Evolutionary conservation across 2,329 filamentous ascomycete genomes (phyloP), one percentile per base, ranked within the genome.

Genomic region (Stemphylium beticola): DNA sequence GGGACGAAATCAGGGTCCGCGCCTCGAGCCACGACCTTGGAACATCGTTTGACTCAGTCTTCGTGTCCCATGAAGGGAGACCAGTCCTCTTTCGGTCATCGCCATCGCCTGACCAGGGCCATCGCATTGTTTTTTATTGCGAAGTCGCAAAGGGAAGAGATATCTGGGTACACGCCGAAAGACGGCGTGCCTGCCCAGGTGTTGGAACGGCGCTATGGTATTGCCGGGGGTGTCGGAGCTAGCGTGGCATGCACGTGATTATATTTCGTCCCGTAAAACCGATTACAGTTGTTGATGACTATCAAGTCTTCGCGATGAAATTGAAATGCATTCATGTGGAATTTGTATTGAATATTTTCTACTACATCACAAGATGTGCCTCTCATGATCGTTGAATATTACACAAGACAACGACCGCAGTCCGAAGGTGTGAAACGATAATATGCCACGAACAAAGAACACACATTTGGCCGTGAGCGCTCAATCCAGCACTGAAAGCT

Each of bases 1-100:
- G 64, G 2, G 84, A 83, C 20, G 81, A 79, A 43, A 84, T 74
- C 73, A 85, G 77, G 57, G 80, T 84, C 60, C 78, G 76, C 6
- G 83, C 83, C 58, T 84, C 81, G 46, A 76, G 80, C 70, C 83
- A 83, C 55, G 83, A 81, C 26, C 78, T 84, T 32, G 78, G 66
- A 83, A 84, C 87, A 70, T 68, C 61, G 34, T 57, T 55, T 48
- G 75, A 74, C 66, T 66, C 77, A 60, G 66, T 67, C 49, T 44
- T 61, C 62, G 68, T 71, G 61, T 77, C 32, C 41, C 47, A 37
- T 26, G 20, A n/a, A 45, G 22, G 17, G 22, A 49, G 83, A 31
- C 53, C 45, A 24, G 49, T 53, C 55, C 48, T 70, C 62, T 64
- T 63, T 56, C 64, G 55, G 52, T 73, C 64, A 59, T 77, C 64